Conservation (phyloP, 257 asterid species). For the Cynanchum wilfordii region DNA sequence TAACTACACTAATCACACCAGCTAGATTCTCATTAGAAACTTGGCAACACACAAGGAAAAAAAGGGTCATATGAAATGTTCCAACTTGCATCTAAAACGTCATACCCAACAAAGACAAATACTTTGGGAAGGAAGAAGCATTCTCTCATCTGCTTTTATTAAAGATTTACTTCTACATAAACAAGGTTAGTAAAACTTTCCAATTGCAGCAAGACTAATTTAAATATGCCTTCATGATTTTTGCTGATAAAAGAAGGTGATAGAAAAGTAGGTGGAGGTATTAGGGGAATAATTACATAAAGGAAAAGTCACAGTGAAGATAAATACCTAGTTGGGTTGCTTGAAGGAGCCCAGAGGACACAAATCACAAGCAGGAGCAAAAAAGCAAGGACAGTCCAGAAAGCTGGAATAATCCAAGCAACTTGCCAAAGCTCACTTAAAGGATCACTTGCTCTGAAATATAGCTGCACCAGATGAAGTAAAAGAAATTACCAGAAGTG, state of each 20-base stretch:
- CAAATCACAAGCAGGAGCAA: constrained; percentile 31
- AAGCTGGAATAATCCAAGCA: constrained; percentile 45
- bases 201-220: too few relatives aligned
- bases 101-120: not conserved
- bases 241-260: not conserved
- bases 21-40: not conserved
- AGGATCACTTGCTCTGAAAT: constrained; percentile 51
- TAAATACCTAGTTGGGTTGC: constrained; percentile 32
- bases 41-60: not conserved
- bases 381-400: constrained; percentile 36
- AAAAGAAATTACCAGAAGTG: not conserved
- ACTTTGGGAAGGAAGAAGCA: not conserved
- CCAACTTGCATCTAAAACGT: not conserved
- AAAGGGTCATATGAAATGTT: not conserved
- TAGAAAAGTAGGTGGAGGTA: not conserved
- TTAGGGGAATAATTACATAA: not conserved
- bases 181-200: not conserved
- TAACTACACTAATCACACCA: not conserved
- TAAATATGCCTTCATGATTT: too few relatives aligned
- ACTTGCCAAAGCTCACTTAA: constrained; percentile 41
- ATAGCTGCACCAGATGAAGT: constrained; percentile 29
- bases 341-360: constrained; percentile 40
- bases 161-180: not conserved
- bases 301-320: not conserved
- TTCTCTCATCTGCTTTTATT: not conserved